Percentiles rank a stretch among this genome's conserved stretches.
phyloP scores from a whole-genome alignment of 2,329 filamentous ascomycete genomes.

The Nakataea oryzae region DNA sequence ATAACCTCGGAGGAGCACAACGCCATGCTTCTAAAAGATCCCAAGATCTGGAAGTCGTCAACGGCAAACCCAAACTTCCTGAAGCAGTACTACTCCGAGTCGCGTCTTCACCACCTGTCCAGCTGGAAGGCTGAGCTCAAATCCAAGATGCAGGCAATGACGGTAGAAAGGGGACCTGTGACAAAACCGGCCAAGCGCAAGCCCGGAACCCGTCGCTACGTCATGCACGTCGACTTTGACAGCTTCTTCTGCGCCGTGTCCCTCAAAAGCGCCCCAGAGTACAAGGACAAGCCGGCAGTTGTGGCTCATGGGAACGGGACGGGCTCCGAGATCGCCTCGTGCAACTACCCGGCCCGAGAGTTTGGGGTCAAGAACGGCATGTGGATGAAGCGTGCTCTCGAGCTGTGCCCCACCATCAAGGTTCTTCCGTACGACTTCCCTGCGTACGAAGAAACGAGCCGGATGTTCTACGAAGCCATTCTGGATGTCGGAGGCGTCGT shows the following conservation, averaged over 20 bases:
- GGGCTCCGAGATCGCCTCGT: constrained; percentile 92
- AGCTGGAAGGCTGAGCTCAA: constrained; percentile 96
- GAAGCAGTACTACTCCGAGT: constrained; percentile 91
- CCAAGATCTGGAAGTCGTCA: constrained; percentile 76
- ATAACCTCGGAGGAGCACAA: constrained; percentile 92
- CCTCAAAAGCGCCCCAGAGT: constrained; percentile 64
- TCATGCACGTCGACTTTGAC: constrained; percentile 96
- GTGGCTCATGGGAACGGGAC: constrained; percentile 80
- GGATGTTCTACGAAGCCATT: constrained; percentile 77
- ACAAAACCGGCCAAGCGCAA: constrained; percentile 35
- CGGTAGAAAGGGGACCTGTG: constrained; percentile 53
- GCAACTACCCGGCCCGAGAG: constrained; percentile 82
- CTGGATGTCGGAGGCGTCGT: constrained; percentile 70
- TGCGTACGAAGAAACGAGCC: constrained; percentile 86
- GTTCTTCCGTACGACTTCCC: constrained; percentile 94
- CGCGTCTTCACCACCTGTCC: constrained; percentile 85
- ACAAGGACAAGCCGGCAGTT: constrained; percentile 67
- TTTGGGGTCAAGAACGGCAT: constrained; percentile 94
- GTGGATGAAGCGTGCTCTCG: constrained; percentile 93
- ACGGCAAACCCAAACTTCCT: constrained; percentile 90
- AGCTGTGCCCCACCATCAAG: constrained; percentile 76
- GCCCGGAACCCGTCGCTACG: constrained; percentile 61
- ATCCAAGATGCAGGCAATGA: constrained; percentile 71
- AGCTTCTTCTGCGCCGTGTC: constrained; percentile 97
- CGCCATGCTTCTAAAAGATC: constrained; percentile 70